A percentile compares a stretch with the other conserved stretches of the same genome.
Evolutionary conservation across 2,329 filamentous ascomycete genomes (phyloP).

Genomic region (Neospermospora avenae): DNA sequence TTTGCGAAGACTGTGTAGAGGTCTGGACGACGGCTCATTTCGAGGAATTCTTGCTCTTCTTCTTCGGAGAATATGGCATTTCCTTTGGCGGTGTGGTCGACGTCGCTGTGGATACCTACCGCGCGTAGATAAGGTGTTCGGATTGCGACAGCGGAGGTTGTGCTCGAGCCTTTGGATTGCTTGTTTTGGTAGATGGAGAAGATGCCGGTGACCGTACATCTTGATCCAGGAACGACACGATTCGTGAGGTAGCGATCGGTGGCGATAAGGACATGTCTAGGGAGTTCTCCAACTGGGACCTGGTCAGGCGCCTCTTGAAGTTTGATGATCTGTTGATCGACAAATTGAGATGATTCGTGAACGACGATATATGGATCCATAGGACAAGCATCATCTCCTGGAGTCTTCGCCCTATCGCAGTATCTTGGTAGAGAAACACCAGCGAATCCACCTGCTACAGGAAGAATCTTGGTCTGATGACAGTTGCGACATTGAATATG

Average conservation of each 20-base stretch:
- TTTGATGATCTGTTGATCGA: conserved; percentile 97
- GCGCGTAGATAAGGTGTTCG: conserved; percentile 92
- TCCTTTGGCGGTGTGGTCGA: conserved; percentile 86
- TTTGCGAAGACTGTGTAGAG: conserved; percentile 88
- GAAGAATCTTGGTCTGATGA: conserved; percentile 65
- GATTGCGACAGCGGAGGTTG: conserved; percentile 83
- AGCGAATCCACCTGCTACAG: conserved; percentile 80
- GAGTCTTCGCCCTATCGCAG: conserved; percentile 63
- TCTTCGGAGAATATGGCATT: conserved; percentile 84
- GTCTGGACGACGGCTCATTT: conserved; percentile 85
- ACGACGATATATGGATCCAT: conserved; percentile 94
- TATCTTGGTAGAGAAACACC: conserved; percentile 79
- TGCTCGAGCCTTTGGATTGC: conserved; percentile 70
- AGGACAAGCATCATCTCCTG: conserved; percentile 77
- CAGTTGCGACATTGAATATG: conserved; percentile 88
- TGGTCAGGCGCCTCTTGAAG: conserved; percentile 96
- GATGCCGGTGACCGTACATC: conserved; percentile 93
- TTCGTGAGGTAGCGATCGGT: conserved; percentile 97
- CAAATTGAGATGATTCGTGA: conserved; percentile 90
- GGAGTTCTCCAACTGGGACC: conserved; percentile 93
- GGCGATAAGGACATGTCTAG: conserved; percentile 89
- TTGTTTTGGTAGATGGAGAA: conserved; percentile 98
- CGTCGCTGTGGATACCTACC: conserved; percentile 85
- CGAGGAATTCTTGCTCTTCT: conserved; percentile 92
- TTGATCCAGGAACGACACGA: conserved; percentile 87